Evolutionary conservation across 106 monocot species (phyloP).

Genomic region (Iris macrosiphon): DNA sequence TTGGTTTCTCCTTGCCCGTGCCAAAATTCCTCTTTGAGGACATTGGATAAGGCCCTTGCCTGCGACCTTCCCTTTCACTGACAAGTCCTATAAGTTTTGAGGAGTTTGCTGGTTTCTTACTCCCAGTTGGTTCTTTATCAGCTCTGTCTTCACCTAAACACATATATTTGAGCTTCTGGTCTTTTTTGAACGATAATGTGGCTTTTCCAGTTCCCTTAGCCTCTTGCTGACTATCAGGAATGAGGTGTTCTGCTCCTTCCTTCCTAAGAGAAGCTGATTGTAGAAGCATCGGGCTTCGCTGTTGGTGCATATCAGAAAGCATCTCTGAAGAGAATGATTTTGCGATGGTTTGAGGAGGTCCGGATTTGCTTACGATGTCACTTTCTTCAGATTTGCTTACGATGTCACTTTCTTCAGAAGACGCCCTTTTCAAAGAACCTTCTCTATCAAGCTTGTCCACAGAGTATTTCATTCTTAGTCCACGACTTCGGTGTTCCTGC

Average conservation of each 20-base stretch:
- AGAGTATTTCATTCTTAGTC: neutral
- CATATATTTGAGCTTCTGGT: too few species aligned
- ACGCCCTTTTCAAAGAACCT: constrained; percentile 13
- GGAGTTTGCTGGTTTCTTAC: neutral
- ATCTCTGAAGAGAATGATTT: constrained; percentile 50
- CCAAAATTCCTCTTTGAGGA: neutral
- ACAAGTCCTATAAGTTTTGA: neutral
- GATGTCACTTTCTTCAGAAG: constrained; percentile 13
- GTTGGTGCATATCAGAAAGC: constrained; percentile 29
- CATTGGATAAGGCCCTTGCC: neutral
- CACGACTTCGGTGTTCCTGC: constrained; percentile 15
- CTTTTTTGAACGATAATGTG: too few species aligned
- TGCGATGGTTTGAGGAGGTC: constrained; percentile 14
- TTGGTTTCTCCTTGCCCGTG: neutral
- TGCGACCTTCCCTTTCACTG: neutral
- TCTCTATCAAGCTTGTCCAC: constrained; percentile 11
- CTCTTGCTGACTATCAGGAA: neutral
- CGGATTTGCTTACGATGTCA: constrained; percentile 1
- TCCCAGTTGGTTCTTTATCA: neutral
- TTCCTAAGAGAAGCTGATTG: constrained; percentile 7
- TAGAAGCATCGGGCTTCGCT: neutral
- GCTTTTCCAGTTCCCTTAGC: too few species aligned
- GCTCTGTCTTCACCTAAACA: neutral
- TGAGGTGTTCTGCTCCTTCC: constrained; percentile 10
- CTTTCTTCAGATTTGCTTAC: constrained; percentile 21